phyloP scores from a whole-genome alignment of 2,329 filamentous ascomycete genomes.

The Alternaria arborescens region DNA sequence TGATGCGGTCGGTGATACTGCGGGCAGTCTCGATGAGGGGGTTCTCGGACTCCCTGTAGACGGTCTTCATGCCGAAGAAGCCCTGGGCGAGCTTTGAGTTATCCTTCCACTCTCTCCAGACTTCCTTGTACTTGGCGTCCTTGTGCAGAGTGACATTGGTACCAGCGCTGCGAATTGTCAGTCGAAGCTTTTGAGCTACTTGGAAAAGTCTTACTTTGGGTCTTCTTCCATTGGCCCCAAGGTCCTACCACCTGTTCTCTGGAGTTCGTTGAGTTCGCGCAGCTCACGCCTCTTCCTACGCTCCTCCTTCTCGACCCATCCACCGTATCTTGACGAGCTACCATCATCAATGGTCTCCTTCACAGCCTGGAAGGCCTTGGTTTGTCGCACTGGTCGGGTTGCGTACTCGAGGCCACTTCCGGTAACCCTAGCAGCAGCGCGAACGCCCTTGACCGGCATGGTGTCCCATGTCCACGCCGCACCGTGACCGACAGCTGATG shows the following conservation, averaged over 20 bases:
- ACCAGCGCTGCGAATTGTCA: conserved; percentile 71
- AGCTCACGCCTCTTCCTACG: conserved; percentile 79
- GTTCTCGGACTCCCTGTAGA: conserved; percentile 97
- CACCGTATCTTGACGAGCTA: conserved; percentile 93
- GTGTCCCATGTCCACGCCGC: conserved; percentile 99
- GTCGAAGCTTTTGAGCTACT: background rate
- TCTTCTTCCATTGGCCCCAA: conserved; percentile 78
- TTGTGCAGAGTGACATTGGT: conserved; percentile 96
- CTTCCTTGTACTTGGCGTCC: conserved; percentile 96
- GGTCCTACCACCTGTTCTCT: conserved; percentile 56
- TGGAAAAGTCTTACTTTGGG: conserved; percentile 73
- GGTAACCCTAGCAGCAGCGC: conserved; percentile 85
- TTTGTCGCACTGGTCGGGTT: conserved; percentile 93
- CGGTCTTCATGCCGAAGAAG: conserved; percentile 83
- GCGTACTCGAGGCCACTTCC: conserved; percentile 89
- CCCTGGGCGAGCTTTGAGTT: conserved; percentile 87
- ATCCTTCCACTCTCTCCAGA: conserved; percentile 96
- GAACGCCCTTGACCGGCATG: conserved; percentile 86
- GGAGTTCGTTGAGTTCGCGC: conserved; percentile 69
- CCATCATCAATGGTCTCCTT: conserved; percentile 98
- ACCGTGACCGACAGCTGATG: conserved; percentile 85
- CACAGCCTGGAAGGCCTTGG: conserved; percentile 90
- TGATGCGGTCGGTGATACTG: conserved; percentile 90
- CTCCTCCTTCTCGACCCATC: conserved; percentile 97
- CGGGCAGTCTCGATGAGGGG: conserved; percentile 91